Evolutionary conservation across 805 yeast genomes (phyloP).

Genomic region (Candida peoriensis): DNA sequence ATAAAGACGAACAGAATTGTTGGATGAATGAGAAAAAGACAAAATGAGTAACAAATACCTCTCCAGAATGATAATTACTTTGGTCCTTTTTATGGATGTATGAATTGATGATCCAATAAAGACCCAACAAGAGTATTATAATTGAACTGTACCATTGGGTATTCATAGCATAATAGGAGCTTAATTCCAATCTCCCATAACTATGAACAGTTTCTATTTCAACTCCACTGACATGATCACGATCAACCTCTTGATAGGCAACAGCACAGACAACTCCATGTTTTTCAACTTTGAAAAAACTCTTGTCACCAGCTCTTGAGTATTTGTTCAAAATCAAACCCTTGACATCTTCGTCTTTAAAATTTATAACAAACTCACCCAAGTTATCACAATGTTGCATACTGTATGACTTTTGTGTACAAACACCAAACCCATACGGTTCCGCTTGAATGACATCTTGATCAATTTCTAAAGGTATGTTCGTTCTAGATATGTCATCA

Average conservation of each 20-base stretch:
- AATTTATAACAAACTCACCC: conserved; percentile 11
- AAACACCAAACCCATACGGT: conserved; percentile 10
- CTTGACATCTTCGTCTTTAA: conserved; percentile 1
- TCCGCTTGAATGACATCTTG: conserved; percentile 5
- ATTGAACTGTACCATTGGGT: neutral
- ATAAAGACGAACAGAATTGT: too few relatives aligned
- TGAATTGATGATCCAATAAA: neutral
- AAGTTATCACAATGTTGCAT: conserved; percentile 9
- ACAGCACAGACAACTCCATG: conserved; percentile 10
- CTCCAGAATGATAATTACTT: neutral
- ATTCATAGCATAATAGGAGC: neutral
- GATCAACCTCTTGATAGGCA: conserved; percentile 11
- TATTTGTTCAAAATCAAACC: conserved; percentile 3
- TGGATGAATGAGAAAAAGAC: too few relatives aligned
- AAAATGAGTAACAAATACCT: too few relatives aligned
- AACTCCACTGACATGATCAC: conserved; percentile 4
- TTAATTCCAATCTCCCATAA: conserved; percentile 5
- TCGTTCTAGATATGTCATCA: conserved; percentile 6
- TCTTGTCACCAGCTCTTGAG: neutral
- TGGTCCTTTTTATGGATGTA: neutral
- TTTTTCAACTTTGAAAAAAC: neutral
- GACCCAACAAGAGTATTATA: neutral
- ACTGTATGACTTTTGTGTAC: conserved; percentile 9
- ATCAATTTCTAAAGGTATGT: conserved; percentile 9
- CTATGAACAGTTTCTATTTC: conserved; percentile 4